phyloP scores from a whole-genome alignment of 2,329 filamentous ascomycete genomes.

The Metarhizium robertsii region DNA sequence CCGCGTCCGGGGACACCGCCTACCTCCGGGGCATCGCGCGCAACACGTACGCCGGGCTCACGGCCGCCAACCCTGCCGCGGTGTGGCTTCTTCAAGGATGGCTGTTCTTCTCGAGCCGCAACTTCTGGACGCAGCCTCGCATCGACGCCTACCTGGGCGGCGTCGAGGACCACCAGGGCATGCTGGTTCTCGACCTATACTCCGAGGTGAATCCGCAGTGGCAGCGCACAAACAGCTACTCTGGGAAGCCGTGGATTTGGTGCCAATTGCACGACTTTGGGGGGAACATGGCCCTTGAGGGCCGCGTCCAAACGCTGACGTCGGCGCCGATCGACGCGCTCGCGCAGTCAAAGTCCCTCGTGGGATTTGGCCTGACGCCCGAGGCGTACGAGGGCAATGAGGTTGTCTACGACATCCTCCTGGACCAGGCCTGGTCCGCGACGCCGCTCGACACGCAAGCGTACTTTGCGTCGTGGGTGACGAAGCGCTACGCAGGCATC shows the following conservation, averaged over 20 bases:
- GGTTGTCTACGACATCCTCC: slow-evolving; percentile 39
- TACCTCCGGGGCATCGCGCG: slow-evolving; percentile 24
- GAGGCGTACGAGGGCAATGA: slow-evolving; percentile 45
- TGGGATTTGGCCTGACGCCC: slow-evolving; percentile 38
- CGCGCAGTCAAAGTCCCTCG: slow-evolving; percentile 27
- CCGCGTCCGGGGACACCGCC: slow-evolving; percentile 31
- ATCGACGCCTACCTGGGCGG: slow-evolving; percentile 40
- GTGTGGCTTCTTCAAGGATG: slow-evolving; percentile 45
- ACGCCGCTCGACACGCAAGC: slow-evolving; percentile 30
- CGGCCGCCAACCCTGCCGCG: slow-evolving; percentile 35
- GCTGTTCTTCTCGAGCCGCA: slow-evolving; percentile 34
- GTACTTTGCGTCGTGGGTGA: slow-evolving; percentile 38
- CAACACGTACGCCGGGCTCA: slow-evolving; percentile 36
- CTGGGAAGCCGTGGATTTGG: slow-evolving; percentile 45
- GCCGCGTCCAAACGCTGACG: slow-evolving; percentile 39
- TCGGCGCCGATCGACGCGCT: slow-evolving; percentile 35
- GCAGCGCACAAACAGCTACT: slow-evolving; percentile 39
- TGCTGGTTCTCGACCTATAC: slow-evolving; percentile 42
- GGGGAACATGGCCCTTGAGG: slow-evolving; percentile 39
- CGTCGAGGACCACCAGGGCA: slow-evolving; percentile 30
- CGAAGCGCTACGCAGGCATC: slow-evolving; percentile 27
- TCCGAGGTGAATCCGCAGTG: slow-evolving; percentile 40
- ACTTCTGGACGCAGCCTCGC: slow-evolving; percentile 34
- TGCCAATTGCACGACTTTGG: slow-evolving; percentile 42
- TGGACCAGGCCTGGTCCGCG: slow-evolving; percentile 40